A percentile compares a stretch with the other conserved stretches of the same genome.
Evolutionary conservation across 2,329 filamentous ascomycete species (phyloP).

Genomic region (Pseudogymnoascus verrucosus): DNA sequence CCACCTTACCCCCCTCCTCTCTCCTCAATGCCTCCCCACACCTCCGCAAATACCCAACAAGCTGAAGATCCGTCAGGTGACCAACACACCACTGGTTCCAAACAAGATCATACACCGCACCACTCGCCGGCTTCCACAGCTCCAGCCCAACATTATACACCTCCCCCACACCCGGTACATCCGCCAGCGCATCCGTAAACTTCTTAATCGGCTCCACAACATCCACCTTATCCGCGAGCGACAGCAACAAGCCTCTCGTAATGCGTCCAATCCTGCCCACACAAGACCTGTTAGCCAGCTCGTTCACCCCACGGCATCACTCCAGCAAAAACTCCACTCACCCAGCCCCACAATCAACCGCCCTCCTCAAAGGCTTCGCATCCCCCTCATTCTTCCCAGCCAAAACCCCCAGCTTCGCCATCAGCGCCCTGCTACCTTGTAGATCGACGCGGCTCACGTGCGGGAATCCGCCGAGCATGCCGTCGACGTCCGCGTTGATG

Average conservation of each 20-base stretch:
- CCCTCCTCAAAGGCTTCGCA: slow-evolving; percentile 16
- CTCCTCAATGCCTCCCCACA: slow-evolving; percentile 47
- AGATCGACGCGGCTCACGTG: slow-evolving; percentile 64
- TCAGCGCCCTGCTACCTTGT: slow-evolving; percentile 60
- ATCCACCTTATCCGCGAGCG: slow-evolving; percentile 65
- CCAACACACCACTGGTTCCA: slow-evolving; percentile 91
- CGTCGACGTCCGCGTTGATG: slow-evolving; percentile 49
- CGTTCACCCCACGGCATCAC: not conserved
- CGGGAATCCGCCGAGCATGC: slow-evolving; percentile 72
- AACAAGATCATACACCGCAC: slow-evolving; percentile 62
- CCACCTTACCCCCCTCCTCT: slow-evolving; percentile 28
- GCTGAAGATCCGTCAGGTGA: slow-evolving; percentile 67
- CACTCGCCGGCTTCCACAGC: slow-evolving; percentile 49
- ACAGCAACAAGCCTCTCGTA: slow-evolving; percentile 66
- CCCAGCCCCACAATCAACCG: slow-evolving; percentile 34
- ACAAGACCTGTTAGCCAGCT: not conserved
- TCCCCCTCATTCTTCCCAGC: slow-evolving; percentile 26
- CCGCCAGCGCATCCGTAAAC: slow-evolving; percentile 59
- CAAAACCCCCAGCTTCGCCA: slow-evolving; percentile 52
- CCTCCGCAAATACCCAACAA: slow-evolving; percentile 57
- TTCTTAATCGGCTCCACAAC: slow-evolving; percentile 78
- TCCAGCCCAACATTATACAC: slow-evolving; percentile 70
- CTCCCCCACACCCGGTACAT: slow-evolving; percentile 48
- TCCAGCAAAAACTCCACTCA: slow-evolving; percentile 17
- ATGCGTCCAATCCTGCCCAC: slow-evolving; percentile 66